Percentiles rank a stretch among this genome's conserved stretches.
These are phyloP conservation scores for Dioszegia hungarica DNA, from an alignment of 768 basidiomycete genomes.

Conservation along the genomic window DNA sequence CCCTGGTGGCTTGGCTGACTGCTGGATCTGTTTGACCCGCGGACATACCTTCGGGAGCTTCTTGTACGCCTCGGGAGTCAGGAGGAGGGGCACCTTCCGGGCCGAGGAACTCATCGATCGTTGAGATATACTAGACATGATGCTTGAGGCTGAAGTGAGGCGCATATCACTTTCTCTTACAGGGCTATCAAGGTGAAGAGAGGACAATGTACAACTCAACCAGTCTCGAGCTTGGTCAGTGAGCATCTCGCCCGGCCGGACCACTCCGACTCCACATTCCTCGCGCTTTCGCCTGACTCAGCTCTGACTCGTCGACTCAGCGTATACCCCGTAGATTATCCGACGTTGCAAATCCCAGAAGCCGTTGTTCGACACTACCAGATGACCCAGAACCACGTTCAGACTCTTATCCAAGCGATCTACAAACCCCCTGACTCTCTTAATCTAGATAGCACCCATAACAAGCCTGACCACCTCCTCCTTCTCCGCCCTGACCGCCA, in stretches of 20 bases:
- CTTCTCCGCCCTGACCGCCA: slow-evolving; percentile 86
- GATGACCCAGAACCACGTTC: no score
- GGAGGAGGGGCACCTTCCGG: slow-evolving; percentile 41
- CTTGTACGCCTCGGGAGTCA: slow-evolving; percentile 47
- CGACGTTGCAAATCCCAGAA: no score
- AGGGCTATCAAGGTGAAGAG: neutral
- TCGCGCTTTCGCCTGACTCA: no score
- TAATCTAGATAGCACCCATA: slow-evolving; percentile 67
- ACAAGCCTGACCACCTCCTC: slow-evolving; percentile 80
- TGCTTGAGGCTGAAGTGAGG: neutral
- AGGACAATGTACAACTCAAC: no score
- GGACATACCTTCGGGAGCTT: slow-evolving; percentile 38
- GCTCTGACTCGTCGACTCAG: no score
- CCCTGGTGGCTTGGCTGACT: neutral
- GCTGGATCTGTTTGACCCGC: neutral
- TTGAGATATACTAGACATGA: neutral
- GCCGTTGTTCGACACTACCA: no score
- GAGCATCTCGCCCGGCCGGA: no score
- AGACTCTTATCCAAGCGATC: no score
- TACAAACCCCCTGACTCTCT: no score
- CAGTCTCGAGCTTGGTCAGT: no score
- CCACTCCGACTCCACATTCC: no score
- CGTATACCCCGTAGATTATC: no score
- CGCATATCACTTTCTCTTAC: neutral
- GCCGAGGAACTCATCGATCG: neutral